Conservation (phyloP, 2,329 filamentous ascomycete genomes). For the Acarospora socialis region DNA sequence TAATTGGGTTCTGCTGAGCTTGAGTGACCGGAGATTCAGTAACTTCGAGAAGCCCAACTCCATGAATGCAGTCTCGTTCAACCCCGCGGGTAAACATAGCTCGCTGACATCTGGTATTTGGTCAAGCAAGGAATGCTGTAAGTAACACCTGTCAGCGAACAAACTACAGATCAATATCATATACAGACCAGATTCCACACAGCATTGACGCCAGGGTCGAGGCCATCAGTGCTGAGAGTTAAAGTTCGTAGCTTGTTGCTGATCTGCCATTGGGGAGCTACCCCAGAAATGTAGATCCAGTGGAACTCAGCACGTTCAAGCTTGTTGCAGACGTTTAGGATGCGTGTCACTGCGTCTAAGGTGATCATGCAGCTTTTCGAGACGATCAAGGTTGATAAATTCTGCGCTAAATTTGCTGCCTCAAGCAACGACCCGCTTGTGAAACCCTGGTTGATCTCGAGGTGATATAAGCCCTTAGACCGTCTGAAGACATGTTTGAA, state of each 20-base stretch:
- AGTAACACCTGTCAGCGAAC: not conserved
- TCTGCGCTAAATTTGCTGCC: constrained; percentile 5
- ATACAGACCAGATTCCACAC: not conserved
- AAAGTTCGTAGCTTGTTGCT: constrained; percentile 6
- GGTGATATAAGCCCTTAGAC: constrained; percentile 10
- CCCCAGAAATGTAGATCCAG: no score
- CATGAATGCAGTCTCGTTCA: no score
- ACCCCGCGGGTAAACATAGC: no score
- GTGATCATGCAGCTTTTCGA: constrained; percentile 3
- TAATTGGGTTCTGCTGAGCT: no score
- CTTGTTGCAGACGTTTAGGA: constrained; percentile 11
- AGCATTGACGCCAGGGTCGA: not conserved
- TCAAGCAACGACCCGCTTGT: constrained; percentile 7
- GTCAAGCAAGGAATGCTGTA: not conserved
- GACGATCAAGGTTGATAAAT: constrained; percentile 12
- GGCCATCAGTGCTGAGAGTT: not conserved
- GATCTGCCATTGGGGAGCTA: no score
- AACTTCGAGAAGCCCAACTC: no score
- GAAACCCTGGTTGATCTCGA: constrained; percentile 14
- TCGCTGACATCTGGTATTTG: constrained; percentile 4
- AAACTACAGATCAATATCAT: not conserved
- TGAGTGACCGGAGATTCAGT: no score
- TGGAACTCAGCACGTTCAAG: constrained; percentile 13
- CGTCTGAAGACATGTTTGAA: constrained; percentile 10
- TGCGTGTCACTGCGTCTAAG: constrained; percentile 5